A percentile compares a stretch with the other conserved stretches of the same genome.
Conservation (phyloP, 164 flowering plant species). For the Cinnamomum chago region DNA sequence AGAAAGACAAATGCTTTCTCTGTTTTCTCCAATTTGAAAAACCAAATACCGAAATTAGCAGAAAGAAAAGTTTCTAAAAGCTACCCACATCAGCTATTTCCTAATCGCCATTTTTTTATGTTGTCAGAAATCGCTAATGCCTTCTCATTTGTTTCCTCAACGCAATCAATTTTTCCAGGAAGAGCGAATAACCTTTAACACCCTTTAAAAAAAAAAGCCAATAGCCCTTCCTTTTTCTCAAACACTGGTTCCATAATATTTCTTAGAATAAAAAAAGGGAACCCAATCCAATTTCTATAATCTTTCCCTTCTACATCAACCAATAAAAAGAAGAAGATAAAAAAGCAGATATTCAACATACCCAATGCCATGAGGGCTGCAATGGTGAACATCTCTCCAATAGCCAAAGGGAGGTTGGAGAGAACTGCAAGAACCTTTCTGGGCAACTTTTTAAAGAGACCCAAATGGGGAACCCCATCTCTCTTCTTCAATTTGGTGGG, state of each 20-base stretch:
- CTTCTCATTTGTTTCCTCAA: too few relatives aligned
- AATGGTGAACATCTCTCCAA: slow-evolving; percentile 78
- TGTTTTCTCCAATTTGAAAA: too few relatives aligned
- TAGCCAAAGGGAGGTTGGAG: slow-evolving; percentile 84
- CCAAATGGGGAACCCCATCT: slow-evolving; percentile 7
- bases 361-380: slow-evolving; percentile 93
- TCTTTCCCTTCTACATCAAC: background rate
- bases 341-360: slow-evolving; percentile 21
- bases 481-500: slow-evolving; percentile 11
- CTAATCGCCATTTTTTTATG: too few relatives aligned
- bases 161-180: too few relatives aligned
- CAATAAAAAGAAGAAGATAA: background rate
- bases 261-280: background rate
- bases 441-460: slow-evolving; percentile 41
- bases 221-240: background rate
- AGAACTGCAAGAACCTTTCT: slow-evolving; percentile 51
- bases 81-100: too few relatives aligned
- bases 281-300: background rate
- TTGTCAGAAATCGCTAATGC: too few relatives aligned
- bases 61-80: too few relatives aligned
- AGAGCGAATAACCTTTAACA: too few relatives aligned
- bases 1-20: too few relatives aligned
- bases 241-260: background rate
- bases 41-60: too few relatives aligned
- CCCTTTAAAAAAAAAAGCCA: too few relatives aligned